Evolutionary conservation across 768 basidiomycete species (phyloP), one percentile per base, ranked within the genome.

Genomic region (Naganishia antarctica): DNA sequence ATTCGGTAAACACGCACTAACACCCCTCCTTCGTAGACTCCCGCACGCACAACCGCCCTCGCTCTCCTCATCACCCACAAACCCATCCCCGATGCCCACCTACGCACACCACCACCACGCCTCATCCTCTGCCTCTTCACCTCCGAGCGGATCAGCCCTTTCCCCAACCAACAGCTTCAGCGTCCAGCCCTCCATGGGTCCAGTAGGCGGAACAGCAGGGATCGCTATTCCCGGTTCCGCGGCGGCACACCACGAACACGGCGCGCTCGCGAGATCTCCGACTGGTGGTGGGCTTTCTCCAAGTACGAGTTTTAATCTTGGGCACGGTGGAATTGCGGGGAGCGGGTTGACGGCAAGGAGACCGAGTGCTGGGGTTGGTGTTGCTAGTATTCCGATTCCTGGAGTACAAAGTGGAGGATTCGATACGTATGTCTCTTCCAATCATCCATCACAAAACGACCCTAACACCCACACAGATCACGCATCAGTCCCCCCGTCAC

Each of bases 21-120:
- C 29, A 15, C 31, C 25, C 3, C 45, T 43, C 25, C n/a, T 15
- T 44, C n/a, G 25, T 28, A 65, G 61, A 23, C 37, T 67, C 16
- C 66, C 61, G 12, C 66, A 67, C 61, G 66, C 66, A n/a, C 59
- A 61, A 12, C 66, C 66, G 6, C 66, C 66, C 29, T 67, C 66
- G 26, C 61, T 67, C 53, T 67, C 66, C 13, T 67, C 66, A 8
- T 67, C 66, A 4, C 66, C 66, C 32, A 67, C 66, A 26, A 66
- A 63, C 49, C 29, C 41, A 41, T 61, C 40, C 25, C 12, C 18
- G 2, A 41, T 23, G 32, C 29, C 40, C 41, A n/a, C 34, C 60
- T 32, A 31, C 40, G 49, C 49, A 21, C 57, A 28, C 46, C 41
- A 28, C 58, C 32, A 60, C 28, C 46, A 51, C 61, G 34, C 49